Evolutionary conservation across 2,329 filamentous ascomycete genomes (phyloP), one percentile per base, ranked within the genome.

Genomic region (Xylariaceae sp.): DNA sequence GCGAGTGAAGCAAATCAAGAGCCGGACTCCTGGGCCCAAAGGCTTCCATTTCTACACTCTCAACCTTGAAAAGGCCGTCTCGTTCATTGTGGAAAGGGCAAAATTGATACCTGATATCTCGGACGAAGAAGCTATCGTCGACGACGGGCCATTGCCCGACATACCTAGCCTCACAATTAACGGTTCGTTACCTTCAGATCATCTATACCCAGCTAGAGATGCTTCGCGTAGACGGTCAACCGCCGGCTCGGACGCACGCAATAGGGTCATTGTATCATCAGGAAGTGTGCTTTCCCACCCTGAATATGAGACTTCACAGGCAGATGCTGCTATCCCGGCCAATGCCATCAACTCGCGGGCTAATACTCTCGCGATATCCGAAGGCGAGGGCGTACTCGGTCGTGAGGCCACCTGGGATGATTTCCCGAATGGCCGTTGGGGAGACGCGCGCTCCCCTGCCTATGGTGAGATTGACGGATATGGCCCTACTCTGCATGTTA

Each of bases 401-500:
- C 80, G 93, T 40, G 92, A 97, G 73, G 93, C 93, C 25, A 98
- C 93, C 1, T 98, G 93, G 93, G 93, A 98, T 60, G 93, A 98
- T 62, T 98, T 90, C 66, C 92, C 92, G 52, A 97, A 97, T 71
- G 93, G 92, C 22, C 82, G 92, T 44, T 97, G 92, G 83, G 92
- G 92, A 63, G 92, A 96, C 60, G 88, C 91, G 4, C 81, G 92
- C 42, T 95, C 90, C 3, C 90, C 90, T 1, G 92, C 92, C 0
- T 97, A 95, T 63, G 92, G 92, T 59, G 90, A 96, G 66, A 96
- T 96, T 48, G 91, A 97, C 62, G 92, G 92, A n/a, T 97, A 97
- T 63, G 93, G 93, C 10, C 90, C 94, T n/a, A 93, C 86, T 45
- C 74, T 98, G 32, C 93, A 96, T 69, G 88, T 96, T 63, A 88